phyloP scores from a whole-genome alignment of 164 flowering plant genomes.

The Magnolia changhungtana region DNA sequence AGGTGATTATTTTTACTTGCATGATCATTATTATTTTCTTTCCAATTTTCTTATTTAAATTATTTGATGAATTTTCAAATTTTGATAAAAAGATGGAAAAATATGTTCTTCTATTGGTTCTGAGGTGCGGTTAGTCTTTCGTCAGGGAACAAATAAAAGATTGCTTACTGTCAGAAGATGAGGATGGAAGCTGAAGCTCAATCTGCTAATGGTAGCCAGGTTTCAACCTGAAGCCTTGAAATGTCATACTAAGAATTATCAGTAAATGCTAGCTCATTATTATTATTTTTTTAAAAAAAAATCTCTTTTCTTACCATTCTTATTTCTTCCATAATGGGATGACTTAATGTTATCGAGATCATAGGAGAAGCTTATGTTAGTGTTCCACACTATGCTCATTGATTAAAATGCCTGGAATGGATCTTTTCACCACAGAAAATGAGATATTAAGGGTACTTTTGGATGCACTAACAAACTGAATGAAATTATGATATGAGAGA shows the following conservation, averaged over 20 bases:
- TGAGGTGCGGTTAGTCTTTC: neutral
- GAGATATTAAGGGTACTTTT: no score
- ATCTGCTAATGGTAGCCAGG: neutral
- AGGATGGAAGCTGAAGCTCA: conserved; percentile 42
- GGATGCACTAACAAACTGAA: no score
- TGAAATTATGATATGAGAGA: no score
- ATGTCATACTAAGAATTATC: neutral
- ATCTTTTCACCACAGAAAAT: neutral
- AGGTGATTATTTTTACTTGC: conserved; percentile 41
- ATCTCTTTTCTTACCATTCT: neutral
- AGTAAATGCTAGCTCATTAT: neutral
- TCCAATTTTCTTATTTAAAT: neutral
- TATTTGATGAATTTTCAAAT: neutral
- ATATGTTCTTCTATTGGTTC: neutral
- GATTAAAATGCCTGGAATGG: neutral
- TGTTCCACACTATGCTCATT: neutral
- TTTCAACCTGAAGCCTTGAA: neutral
- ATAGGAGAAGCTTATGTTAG: neutral
- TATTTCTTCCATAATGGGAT: neutral
- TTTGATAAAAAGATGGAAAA: neutral
- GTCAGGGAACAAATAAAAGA: conserved; percentile 85
- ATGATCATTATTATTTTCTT: neutral
- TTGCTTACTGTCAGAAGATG: conserved; percentile 62
- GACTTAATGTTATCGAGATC: neutral
- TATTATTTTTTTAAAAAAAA: neutral